Evolutionary conservation across 495 filamentous ascomycete genomes (phyloP).

Genomic region (Oidiodendron maius): DNA sequence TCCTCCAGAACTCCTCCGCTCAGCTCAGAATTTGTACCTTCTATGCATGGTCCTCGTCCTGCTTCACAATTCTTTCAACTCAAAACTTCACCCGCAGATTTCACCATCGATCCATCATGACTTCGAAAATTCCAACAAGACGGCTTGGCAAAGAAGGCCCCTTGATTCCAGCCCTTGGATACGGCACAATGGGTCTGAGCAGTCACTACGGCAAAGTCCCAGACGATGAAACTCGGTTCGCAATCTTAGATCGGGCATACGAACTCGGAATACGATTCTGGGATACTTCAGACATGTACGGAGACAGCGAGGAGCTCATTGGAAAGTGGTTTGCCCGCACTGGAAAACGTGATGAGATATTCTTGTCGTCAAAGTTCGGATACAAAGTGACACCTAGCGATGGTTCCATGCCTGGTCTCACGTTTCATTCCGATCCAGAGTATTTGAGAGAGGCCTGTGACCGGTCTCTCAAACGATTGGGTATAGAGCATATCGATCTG

Average conservation of each 20-base stretch:
- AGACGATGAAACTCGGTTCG: slow-evolving; percentile 38
- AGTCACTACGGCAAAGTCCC: slow-evolving; percentile 31
- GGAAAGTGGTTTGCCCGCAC: slow-evolving; percentile 48
- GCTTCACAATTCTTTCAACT: no score
- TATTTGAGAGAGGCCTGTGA: slow-evolving; percentile 45
- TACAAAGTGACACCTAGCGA: slow-evolving; percentile 4
- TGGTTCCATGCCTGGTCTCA: slow-evolving; percentile 25
- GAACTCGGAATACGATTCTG: slow-evolving; percentile 43
- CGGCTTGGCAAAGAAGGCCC: slow-evolving; percentile 47
- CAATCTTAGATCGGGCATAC: slow-evolving; percentile 40
- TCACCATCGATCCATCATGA: neutral
- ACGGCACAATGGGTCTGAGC: slow-evolving; percentile 51
- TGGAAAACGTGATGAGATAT: slow-evolving; percentile 48
- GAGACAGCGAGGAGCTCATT: slow-evolving; percentile 47
- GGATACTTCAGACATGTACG: slow-evolving; percentile 44
- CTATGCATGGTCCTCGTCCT: no score
- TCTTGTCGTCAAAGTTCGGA: slow-evolving; percentile 55
- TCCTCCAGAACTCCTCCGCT: no score
- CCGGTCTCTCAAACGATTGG: slow-evolving; percentile 45
- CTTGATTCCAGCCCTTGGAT: slow-evolving; percentile 43
- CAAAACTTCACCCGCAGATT: no score
- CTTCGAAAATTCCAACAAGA: slow-evolving; percentile 10
- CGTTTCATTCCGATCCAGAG: slow-evolving; percentile 47
- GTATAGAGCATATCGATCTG: slow-evolving; percentile 46
- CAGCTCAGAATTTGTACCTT: no score